Evolutionary conservation across 2,329 filamentous ascomycete species (phyloP).

Genomic region (Neofusicoccum kwambonambiense): DNA sequence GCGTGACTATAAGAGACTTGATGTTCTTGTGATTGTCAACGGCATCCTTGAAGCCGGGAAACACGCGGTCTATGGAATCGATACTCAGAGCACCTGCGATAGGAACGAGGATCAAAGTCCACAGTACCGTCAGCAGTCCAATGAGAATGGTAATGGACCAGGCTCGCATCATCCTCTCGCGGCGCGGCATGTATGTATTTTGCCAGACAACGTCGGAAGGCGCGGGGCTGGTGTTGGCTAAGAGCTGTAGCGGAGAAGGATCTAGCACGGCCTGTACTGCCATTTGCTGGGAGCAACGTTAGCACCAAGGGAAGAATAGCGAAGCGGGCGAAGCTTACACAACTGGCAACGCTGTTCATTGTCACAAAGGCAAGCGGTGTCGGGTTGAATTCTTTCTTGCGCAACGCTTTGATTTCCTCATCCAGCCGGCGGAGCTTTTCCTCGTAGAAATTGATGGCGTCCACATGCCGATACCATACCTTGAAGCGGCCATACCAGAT

Average conservation of each 20-base stretch:
- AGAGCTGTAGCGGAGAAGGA: constrained; percentile 78
- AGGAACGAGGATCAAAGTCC: constrained; percentile 77
- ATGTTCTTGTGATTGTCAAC: constrained; percentile 69
- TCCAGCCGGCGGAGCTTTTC: constrained; percentile 79
- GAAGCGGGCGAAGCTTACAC: constrained; percentile 26
- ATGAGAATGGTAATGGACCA: constrained; percentile 87
- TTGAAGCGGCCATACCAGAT: constrained; percentile 78
- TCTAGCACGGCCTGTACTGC: constrained; percentile 92
- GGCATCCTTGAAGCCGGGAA: constrained; percentile 66
- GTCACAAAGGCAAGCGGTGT: constrained; percentile 92
- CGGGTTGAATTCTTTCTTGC: constrained; percentile 72
- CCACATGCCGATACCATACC: constrained; percentile 69
- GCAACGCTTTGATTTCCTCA: constrained; percentile 66
- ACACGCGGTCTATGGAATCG: constrained; percentile 72
- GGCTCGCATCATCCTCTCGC: constrained; percentile 69
- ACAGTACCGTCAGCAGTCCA: constrained; percentile 78
- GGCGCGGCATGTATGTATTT: constrained; percentile 82
- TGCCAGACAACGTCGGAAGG: constrained; percentile 93
- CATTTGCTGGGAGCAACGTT: constrained; percentile 62
- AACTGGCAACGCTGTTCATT: constrained; percentile 90
- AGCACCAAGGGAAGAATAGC: background rate
- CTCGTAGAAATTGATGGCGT: constrained; percentile 93
- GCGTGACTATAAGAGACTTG: constrained; percentile 78
- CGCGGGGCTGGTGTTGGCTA: constrained; percentile 82
- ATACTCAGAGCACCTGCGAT: constrained; percentile 78